These are phyloP conservation scores for Albugo candida DNA, from an alignment of 352 stramenopile species.

Conservation along the genomic window DNA sequence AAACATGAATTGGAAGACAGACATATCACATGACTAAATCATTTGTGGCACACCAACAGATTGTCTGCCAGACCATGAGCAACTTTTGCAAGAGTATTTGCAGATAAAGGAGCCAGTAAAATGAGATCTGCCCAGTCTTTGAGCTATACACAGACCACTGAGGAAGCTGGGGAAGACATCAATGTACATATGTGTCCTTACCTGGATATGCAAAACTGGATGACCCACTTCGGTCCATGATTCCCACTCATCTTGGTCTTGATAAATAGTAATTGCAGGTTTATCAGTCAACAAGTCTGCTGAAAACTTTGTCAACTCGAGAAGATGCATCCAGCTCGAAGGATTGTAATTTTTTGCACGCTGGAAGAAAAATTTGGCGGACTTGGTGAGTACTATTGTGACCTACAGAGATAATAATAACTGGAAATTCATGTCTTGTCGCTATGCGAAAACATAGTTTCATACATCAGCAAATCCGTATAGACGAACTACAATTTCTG, in stretches of 20 bases:
- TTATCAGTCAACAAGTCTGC: not conserved
- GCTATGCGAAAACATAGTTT: not conserved
- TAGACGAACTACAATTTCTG: conserved; percentile 54
- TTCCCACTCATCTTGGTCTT: conserved; percentile 69
- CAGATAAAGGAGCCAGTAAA: conserved; percentile 75
- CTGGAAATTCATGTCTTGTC: too few relatives aligned
- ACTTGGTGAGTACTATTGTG: conserved; percentile 59
- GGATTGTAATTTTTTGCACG: conserved; percentile 57
- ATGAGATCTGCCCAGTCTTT: conserved; percentile 91
- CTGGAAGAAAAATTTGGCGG: conserved; percentile 66
- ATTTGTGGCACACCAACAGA: conserved; percentile 45
- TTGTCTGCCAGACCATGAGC: conserved; percentile 90
- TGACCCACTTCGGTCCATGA: conserved; percentile 64
- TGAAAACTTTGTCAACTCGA: conserved; percentile 9
- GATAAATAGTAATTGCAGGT: conserved; percentile 20
- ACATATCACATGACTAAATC: not conserved
- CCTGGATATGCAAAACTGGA: conserved; percentile 75
- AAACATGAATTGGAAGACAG: not conserved
- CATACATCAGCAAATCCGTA: conserved; percentile 31
- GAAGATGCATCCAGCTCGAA: conserved; percentile 21
- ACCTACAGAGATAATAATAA: conserved; percentile 17
- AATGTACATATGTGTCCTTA: conserved; percentile 9
- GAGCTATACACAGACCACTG: conserved; percentile 47
- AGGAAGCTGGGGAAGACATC: too few relatives aligned
- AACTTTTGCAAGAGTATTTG: conserved; percentile 83